phyloP scores from a whole-genome alignment of 495 filamentous ascomycete genomes.

The Podospora comata region DNA sequence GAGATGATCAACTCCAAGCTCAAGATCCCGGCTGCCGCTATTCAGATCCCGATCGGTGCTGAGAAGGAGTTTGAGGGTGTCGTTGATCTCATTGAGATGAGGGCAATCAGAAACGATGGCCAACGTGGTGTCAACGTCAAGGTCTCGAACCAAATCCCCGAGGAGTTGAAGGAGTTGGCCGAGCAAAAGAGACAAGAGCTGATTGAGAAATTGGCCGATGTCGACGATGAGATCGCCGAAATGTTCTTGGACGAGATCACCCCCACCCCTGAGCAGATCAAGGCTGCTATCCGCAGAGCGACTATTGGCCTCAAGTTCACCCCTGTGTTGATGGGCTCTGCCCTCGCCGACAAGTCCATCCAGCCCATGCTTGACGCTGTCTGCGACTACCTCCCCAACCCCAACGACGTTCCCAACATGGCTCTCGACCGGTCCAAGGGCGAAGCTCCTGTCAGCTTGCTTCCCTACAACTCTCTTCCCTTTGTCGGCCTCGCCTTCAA shows the following conservation, averaged over 20 bases:
- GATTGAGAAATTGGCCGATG: conserved; percentile 94
- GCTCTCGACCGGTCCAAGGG: conserved; percentile 78
- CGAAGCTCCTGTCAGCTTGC: conserved; percentile 77
- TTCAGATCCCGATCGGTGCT: conserved; percentile 91
- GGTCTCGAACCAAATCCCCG: conserved; percentile 76
- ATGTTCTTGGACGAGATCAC: conserved; percentile 84
- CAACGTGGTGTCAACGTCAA: conserved; percentile 65
- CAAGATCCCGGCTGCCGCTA: conserved; percentile 83
- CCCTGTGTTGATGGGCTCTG: conserved; percentile 94
- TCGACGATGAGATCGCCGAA: conserved; percentile 97
- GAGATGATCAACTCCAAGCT: conserved; percentile 97
- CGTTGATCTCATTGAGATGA: conserved; percentile 90
- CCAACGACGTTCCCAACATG: conserved; percentile 81
- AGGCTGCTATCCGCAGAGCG: conserved; percentile 81
- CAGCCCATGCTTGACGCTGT: conserved; percentile 98
- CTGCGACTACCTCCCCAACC: conserved; percentile 94
- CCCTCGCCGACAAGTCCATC: conserved; percentile 89
- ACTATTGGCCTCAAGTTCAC: conserved; percentile 89
- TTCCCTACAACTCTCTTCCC: conserved; percentile 87
- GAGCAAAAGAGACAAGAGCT: conserved; percentile 78
- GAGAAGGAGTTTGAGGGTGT: conserved; percentile 94
- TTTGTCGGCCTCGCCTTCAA: conserved; percentile 98
- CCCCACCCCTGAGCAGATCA: conserved; percentile 76
- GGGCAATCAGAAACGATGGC: conserved; percentile 87
- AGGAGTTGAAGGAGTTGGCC: conserved; percentile 65